phyloP scores from a whole-genome alignment of 1,284 basidiomycete species.

The Stygiomarasmius scandens region DNA sequence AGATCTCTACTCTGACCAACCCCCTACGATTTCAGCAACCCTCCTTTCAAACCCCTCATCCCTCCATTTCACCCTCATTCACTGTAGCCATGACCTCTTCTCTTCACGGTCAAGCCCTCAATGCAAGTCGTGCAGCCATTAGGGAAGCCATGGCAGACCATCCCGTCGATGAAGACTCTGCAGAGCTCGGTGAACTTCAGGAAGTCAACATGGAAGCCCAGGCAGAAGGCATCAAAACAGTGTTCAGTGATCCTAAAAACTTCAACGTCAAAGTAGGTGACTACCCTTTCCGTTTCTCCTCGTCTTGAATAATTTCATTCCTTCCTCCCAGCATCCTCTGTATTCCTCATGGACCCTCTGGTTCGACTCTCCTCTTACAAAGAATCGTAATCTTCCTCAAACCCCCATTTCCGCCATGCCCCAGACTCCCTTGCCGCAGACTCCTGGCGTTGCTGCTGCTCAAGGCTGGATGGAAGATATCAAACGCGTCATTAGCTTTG shows the following conservation, averaged over 20 bases:
- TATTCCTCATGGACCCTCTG: conserved; percentile 96
- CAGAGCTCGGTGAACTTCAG: conserved; percentile 78
- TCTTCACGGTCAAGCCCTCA: conserved; percentile 63
- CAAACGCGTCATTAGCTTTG: conserved; percentile 90
- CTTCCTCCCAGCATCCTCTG: conserved; percentile 73
- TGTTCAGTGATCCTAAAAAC: conserved; percentile 85
- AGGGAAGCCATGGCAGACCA: conserved; percentile 67
- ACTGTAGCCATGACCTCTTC: conserved; percentile 39
- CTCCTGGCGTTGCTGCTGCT: conserved; percentile 68
- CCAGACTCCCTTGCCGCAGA: conserved; percentile 69
- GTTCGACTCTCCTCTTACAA: conserved; percentile 93
- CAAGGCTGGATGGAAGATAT: conserved; percentile 98
- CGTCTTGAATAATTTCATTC: conserved; percentile 8
- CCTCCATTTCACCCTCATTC: neutral
- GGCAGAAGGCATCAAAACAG: conserved; percentile 84
- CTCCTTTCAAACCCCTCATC: neutral
- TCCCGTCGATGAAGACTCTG: conserved; percentile 44
- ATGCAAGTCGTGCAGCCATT: conserved; percentile 76
- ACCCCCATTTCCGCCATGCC: conserved; percentile 81
- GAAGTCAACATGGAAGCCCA: conserved; percentile 80
- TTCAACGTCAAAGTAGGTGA: conserved; percentile 87
- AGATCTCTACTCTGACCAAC: neutral
- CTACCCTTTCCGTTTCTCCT: conserved; percentile 4
- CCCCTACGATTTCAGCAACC: neutral
- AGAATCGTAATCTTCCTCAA: conserved; percentile 85